Conservation (phyloP, 768 basidiomycete species). For the Pisolithus orientalis region DNA sequence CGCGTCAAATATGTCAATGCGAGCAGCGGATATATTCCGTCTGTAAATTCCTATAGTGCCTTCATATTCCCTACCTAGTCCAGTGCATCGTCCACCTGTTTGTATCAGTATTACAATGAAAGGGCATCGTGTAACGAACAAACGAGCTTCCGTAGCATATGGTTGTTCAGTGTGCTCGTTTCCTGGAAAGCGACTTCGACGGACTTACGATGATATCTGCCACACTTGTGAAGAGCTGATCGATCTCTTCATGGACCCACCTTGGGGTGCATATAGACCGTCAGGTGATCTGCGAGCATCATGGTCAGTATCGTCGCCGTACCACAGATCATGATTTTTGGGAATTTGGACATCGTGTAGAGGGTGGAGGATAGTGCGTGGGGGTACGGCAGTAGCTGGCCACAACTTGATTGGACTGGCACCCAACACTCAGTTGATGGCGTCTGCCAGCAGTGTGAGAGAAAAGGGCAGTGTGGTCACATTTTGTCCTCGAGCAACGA, state of each 20-base stretch:
- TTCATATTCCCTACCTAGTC: conserved; percentile 65
- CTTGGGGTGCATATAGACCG: conserved; percentile 51
- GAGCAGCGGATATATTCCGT: conserved; percentile 57
- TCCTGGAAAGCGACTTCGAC: neutral
- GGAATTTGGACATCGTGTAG: conserved; percentile 13
- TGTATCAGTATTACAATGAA: neutral
- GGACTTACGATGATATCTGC: conserved; percentile 71
- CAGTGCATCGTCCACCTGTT: conserved; percentile 50
- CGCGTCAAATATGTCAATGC: conserved; percentile 73
- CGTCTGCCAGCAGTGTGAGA: too few species aligned
- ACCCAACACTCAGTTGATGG: too few species aligned
- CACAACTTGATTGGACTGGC: too few species aligned
- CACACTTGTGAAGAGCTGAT: conserved; percentile 55
- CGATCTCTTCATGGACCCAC: conserved; percentile 76
- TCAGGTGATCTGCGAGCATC: neutral
- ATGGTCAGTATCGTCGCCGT: neutral
- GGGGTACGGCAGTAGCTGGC: too few species aligned
- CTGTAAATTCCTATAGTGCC: conserved; percentile 74
- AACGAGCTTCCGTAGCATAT: too few species aligned
- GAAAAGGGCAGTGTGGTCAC: too few species aligned
- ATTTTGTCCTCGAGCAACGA: too few species aligned
- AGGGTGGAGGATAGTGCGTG: neutral
- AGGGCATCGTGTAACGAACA: neutral
- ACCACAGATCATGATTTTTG: conserved; percentile 29
- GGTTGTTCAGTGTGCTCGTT: too few species aligned